These are phyloP conservation scores for Scenedesmus sp. DNA, from an alignment of 163 green algal species.

Conservation along the genomic window DNA sequence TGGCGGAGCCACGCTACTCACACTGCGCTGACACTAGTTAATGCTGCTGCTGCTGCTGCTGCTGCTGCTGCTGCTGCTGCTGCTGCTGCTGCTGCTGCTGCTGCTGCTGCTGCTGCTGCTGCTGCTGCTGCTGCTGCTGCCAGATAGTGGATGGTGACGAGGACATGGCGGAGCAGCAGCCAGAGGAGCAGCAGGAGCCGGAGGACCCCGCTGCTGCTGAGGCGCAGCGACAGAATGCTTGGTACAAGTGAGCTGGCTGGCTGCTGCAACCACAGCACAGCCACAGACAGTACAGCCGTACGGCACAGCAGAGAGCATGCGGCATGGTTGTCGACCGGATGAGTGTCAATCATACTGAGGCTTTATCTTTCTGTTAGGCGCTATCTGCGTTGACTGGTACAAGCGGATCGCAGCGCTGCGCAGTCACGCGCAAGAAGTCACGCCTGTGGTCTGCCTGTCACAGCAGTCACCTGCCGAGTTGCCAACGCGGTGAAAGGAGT, in stretches of 20 bases:
- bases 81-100: background rate
- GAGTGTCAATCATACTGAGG: no score
- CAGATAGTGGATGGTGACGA: background rate
- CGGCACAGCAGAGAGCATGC: no score
- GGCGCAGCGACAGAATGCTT: slow-evolving; percentile 31
- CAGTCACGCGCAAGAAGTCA: no score
- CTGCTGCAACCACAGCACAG: background rate
- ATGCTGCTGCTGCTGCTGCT: background rate
- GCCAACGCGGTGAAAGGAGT: background rate
- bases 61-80: background rate
- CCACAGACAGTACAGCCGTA: no score
- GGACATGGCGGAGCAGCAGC: slow-evolving; percentile 4
- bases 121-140: background rate
- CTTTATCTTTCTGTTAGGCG: no score
- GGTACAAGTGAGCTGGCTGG: slow-evolving; percentile 44
- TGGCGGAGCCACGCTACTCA: no score
- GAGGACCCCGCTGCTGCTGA: slow-evolving; percentile 20
- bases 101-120: background rate
- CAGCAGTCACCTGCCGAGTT: background rate
- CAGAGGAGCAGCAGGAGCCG: background rate
- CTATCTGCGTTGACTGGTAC: no score
- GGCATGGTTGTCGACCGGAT: no score
- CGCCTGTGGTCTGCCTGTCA: background rate
- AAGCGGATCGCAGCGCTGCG: no score
- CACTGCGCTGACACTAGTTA: no score